phyloP scores from a whole-genome alignment of 495 filamentous ascomycete species.

The Penicillium ucsense region DNA sequence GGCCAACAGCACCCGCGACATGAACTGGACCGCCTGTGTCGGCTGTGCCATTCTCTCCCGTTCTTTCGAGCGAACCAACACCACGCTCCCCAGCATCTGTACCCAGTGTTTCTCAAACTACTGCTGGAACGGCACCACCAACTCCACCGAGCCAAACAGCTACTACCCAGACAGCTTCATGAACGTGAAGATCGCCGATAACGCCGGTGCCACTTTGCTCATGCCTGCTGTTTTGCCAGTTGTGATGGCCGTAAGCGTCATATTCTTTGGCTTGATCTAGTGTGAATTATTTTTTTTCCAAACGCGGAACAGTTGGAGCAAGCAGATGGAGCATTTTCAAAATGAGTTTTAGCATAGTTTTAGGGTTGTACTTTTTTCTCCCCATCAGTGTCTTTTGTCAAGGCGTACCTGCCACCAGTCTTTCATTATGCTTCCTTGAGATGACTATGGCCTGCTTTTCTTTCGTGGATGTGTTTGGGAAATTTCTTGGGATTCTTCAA shows the following conservation, averaged over 20 bases:
- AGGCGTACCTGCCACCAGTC: too few relatives aligned
- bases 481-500: too few relatives aligned
- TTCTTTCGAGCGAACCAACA: slow-evolving; percentile 57
- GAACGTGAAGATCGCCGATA: slow-evolving; percentile 2
- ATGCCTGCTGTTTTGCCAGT: not conserved
- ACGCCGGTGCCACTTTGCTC: not conserved
- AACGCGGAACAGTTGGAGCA: too few relatives aligned
- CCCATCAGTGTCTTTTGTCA: too few relatives aligned
- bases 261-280: not conserved
- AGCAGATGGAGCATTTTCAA: too few relatives aligned
- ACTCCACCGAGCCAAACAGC: slow-evolving; percentile 17
- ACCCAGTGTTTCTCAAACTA: slow-evolving; percentile 65
- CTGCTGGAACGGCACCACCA: slow-evolving; percentile 54
- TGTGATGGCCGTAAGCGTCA: not conserved
- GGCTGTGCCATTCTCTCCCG: slow-evolving; percentile 81
- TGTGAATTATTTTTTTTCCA: too few relatives aligned
- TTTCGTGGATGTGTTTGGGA: too few relatives aligned
- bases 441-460: too few relatives aligned
- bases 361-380: too few relatives aligned
- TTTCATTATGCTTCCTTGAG: too few relatives aligned
- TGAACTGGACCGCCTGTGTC: slow-evolving; percentile 67
- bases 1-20: slow-evolving; percentile 66
- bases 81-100: slow-evolving; percentile 56
- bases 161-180: slow-evolving; percentile 23
- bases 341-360: too few relatives aligned